A percentile compares a stretch with the other conserved stretches of the same genome.
Evolutionary conservation across 306 rosid genomes (phyloP).

Genomic region (Dryas octopetala): DNA sequence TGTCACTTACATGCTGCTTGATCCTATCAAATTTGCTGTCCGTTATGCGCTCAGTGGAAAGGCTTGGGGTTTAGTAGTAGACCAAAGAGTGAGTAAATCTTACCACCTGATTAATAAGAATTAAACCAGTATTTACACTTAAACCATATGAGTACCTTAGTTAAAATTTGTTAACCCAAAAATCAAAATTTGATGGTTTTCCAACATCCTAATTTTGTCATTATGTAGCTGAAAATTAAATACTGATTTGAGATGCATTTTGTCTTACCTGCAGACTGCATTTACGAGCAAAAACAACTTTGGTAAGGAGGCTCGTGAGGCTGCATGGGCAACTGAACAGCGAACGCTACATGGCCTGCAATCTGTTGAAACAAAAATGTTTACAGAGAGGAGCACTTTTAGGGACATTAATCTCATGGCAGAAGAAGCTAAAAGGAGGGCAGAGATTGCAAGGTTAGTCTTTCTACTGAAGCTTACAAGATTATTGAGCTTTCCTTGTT

Average conservation of each 20-base stretch:
- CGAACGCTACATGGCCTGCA: constrained; percentile 70
- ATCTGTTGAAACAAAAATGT: constrained; percentile 34
- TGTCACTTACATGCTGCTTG: constrained; percentile 52
- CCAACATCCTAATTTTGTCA: neutral
- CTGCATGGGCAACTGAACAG: constrained; percentile 73
- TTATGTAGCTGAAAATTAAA: neutral
- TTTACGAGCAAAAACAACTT: constrained; percentile 64
- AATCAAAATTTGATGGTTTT: neutral
- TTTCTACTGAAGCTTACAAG: neutral
- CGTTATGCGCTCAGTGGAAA: constrained; percentile 66
- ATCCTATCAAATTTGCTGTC: constrained; percentile 72
- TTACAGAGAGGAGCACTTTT: constrained; percentile 48
- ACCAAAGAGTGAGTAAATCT: constrained; percentile 56
- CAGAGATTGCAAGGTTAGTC: constrained; percentile 72
- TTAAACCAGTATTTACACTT: too few species aligned
- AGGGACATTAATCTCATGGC: constrained; percentile 67
- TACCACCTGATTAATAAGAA: neutral
- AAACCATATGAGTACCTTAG: neutral
- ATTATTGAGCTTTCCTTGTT: neutral
- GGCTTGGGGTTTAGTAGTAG: constrained; percentile 64
- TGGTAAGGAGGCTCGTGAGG: constrained; percentile 69
- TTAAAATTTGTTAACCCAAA: neutral
- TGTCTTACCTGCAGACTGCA: constrained; percentile 54
- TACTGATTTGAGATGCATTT: constrained; percentile 6
- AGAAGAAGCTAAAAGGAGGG: constrained; percentile 73